Base-by-base conservation (phyloP, 2,329 filamentous ascomycete genomes). In the Rhynchosporium graminicola region DNA sequence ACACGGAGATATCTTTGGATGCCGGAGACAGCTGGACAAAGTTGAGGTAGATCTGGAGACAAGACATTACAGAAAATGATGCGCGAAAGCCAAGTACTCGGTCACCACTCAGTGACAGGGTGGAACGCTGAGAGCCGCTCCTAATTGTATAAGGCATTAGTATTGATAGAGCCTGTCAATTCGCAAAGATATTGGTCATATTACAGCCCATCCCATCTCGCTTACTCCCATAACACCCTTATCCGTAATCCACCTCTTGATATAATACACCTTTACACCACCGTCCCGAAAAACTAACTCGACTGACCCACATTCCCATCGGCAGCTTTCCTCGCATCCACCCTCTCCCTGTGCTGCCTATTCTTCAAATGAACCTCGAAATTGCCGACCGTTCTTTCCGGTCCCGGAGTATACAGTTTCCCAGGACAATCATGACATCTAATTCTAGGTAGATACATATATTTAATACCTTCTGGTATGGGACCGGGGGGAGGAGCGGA, bases 281-380 rank as follows among this genome's bases (percentile, higher is more conserved):
- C 15, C 43, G 36, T 15, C 40, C 28, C 28, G 15, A 43, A 33
- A 51, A 12, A 42, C 12, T 38, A 28, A 42, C 29, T 52, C 12
- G 42, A 51, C 3, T 55, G 12, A 31, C 43, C 52, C 12, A 33
- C 63, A 28, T 52, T n/a, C 31, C 66, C 64, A 8, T 45, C 42
- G 28, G 57, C 56, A 20, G 59, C 47, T 57, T 61, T 57, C 43
- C 65, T 61, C 10, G 60, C 36, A 60, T 87, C 83, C 9, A 93
- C 90, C 70, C 84, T 84, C 68, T 91, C 86, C 70, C 88, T 84
- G 75, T 99, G 95, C 58, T 83, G 80, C 48, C 90, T 85, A 76
- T 97, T 97, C 76, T 88, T 91, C 55, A 98, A 80, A 78, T 99
- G 95, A 1, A 96, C 87, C 77, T 97, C 91, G 67, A 99, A 99